A percentile compares a stretch with the other conserved stretches of the same genome.
Conservation (phyloP, 306 rosid genomes). For the Pterocarpus santalinus region DNA sequence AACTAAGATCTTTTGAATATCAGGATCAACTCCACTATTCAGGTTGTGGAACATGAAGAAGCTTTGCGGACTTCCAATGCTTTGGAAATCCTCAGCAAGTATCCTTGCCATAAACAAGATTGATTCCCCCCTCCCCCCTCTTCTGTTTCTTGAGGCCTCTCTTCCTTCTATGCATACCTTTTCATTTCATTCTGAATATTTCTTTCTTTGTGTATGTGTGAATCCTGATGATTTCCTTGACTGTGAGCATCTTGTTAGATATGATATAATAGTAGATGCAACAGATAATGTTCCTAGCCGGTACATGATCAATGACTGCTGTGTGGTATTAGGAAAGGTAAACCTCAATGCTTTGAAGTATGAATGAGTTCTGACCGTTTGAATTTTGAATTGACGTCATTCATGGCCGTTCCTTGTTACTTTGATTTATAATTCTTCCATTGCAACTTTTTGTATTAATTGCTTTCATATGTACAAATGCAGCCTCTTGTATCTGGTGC, state of each 20-base stretch:
- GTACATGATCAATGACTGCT: slow-evolving; percentile 95
- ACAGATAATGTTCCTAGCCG: slow-evolving; percentile 99
- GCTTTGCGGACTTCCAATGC: slow-evolving; percentile 90
- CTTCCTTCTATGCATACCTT: slow-evolving; percentile 7
- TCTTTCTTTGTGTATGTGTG: not conserved
- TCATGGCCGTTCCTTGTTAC: slow-evolving; percentile 13
- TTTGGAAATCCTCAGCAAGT: slow-evolving; percentile 85
- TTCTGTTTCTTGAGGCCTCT: not conserved
- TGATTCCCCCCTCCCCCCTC: not conserved
- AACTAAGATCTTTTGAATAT: slow-evolving; percentile 43
- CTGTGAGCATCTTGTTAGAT: slow-evolving; percentile 63
- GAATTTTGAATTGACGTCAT: slow-evolving; percentile 23
- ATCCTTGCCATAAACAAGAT: slow-evolving; percentile 52
- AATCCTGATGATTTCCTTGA: slow-evolving; percentile 42
- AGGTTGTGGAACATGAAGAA: slow-evolving; percentile 85
- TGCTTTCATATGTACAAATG: slow-evolving; percentile 45
- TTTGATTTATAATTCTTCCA: not conserved
- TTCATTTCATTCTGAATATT: slow-evolving; percentile 9
- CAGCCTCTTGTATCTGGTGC: slow-evolving; percentile 99
- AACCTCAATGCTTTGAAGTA: slow-evolving; percentile 29
- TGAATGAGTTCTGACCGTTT: slow-evolving; percentile 8
- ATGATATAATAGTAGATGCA: slow-evolving; percentile 87
- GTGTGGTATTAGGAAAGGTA: slow-evolving; percentile 97
- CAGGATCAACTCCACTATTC: slow-evolving; percentile 87
- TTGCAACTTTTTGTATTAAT: slow-evolving; percentile 33